These are phyloP conservation scores for Plasmodium cynomolgi DNA, from an alignment of 169 alveolate genomes.

Conservation along the genomic window DNA sequence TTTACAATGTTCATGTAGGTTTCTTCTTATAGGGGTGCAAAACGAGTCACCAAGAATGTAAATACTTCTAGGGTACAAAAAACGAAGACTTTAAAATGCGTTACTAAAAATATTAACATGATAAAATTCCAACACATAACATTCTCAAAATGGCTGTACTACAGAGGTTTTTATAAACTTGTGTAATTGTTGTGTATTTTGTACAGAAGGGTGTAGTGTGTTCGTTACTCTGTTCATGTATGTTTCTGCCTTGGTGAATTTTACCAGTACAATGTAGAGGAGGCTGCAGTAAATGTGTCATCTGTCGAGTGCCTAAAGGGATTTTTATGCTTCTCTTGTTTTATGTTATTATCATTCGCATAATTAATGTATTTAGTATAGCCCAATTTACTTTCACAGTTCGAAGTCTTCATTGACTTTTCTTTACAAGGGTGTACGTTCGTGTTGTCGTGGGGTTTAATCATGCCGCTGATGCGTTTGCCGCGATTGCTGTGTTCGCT, in stretches of 20 bases:
- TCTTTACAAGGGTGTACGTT: slow-evolving; percentile 16
- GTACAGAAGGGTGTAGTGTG: not conserved
- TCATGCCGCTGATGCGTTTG: slow-evolving; percentile 23
- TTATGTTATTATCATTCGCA: slow-evolving; percentile 40
- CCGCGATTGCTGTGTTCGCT: not conserved
- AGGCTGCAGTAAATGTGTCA: slow-evolving; percentile 7
- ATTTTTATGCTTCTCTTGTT: slow-evolving; percentile 11
- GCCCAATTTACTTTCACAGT: slow-evolving; percentile 35
- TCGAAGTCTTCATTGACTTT: slow-evolving; percentile 73
- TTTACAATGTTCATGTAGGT: not conserved
- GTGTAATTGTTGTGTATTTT: not conserved
- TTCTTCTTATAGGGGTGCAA: not conserved
- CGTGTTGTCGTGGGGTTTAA: slow-evolving; percentile 16
- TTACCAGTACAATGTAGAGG: not conserved
- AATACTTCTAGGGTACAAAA: not conserved
- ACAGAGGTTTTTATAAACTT: not conserved
- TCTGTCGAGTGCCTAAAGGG: slow-evolving; percentile 33
- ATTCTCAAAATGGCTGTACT: not conserved
- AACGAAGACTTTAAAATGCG: not conserved
- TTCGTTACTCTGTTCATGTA: not conserved
- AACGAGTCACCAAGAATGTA: not conserved
- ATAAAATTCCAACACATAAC: not conserved
- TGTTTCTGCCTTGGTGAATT: not conserved
- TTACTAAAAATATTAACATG: not conserved
- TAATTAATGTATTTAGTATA: slow-evolving; percentile 38